phyloP scores from a whole-genome alignment of 306 rosid species.

The Quercus mongolica region DNA sequence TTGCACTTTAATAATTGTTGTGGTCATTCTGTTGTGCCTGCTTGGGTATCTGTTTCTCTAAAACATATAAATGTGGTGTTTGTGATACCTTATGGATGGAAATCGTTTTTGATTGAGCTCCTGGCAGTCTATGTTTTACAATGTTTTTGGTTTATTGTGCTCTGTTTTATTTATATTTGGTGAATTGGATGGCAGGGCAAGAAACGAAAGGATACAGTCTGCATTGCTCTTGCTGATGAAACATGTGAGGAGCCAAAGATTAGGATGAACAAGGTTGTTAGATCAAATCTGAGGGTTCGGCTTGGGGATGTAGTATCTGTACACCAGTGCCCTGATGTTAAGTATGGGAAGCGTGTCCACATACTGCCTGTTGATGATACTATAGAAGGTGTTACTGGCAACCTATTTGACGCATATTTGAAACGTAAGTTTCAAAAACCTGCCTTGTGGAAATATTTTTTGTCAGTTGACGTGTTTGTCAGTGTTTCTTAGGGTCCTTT shows the following conservation, averaged over 20 bases:
- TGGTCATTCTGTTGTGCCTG: too few relatives aligned
- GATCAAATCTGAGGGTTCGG: constrained; percentile 53
- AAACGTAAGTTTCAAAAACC: constrained; percentile 52
- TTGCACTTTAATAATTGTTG: too few relatives aligned
- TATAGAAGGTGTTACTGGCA: constrained; percentile 55
- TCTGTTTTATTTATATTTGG: background rate
- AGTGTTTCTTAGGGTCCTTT: background rate
- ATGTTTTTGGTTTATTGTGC: background rate
- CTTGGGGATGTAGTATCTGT: constrained; percentile 63
- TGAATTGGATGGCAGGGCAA: constrained; percentile 39
- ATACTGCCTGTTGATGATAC: constrained; percentile 55
- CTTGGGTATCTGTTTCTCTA: background rate
- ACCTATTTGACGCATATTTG: constrained; percentile 54
- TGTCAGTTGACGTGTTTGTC: background rate
- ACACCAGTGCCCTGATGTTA: constrained; percentile 56
- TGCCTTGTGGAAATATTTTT: background rate
- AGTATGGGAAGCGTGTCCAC: constrained; percentile 56
- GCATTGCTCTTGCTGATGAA: constrained; percentile 58
- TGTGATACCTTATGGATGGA: background rate
- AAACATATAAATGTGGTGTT: background rate
- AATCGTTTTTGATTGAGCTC: background rate
- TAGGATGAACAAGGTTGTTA: constrained; percentile 57
- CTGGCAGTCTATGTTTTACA: background rate
- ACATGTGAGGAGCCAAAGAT: constrained; percentile 47
- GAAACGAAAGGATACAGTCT: constrained; percentile 52